Evolutionary conservation across 2,329 filamentous ascomycete genomes (phyloP), one percentile per base, ranked within the genome.

Genomic region (Aspergillus ustus): DNA sequence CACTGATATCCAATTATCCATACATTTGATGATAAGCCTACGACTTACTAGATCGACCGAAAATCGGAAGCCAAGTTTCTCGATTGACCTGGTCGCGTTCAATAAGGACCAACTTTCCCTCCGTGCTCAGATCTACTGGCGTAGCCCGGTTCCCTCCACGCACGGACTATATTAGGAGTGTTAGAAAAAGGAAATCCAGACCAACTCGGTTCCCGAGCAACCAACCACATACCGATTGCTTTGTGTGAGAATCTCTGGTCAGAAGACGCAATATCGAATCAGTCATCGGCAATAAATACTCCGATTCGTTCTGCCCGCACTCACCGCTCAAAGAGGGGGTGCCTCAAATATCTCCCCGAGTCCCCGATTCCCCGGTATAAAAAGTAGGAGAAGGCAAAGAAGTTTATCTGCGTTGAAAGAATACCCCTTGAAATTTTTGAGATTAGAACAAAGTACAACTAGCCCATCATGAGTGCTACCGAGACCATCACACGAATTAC

Each of bases 401-500:
- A 19, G 22, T 46, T 46, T 46, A 37, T 11, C 29, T 17, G n/a
- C 7, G 13, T 31, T 6, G 11, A n/a, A 22, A 48, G 20, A 15
- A 28, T 11, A 48, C 25, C 5, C 13, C 22, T n/a, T 45, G 43
- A 17, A 19, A 6, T 40, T 40, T 45, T 37, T 13, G 31, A 3
- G 17, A 19, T 40, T 43, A n/a, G 11, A 57, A 25, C 22, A 8
- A 5, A 3, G 31, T 28, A 52, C 40, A 25, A 17, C 25, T 40
- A 22, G n/a, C 20, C 28, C 60, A 72, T 62, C 7, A 78, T 76
- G 75, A 76, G 70, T 13, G 83, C 84, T 37, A 84, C 83, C 28
- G 83, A 79, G 44, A 81, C 80, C 43, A 75, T 80, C 31, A 82
- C 82, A 72, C 83, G 86, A 59, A 92, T 96, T 73, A 96, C 92